Conservation (phyloP, 345 rosid species). For the Trapa incisa region DNA sequence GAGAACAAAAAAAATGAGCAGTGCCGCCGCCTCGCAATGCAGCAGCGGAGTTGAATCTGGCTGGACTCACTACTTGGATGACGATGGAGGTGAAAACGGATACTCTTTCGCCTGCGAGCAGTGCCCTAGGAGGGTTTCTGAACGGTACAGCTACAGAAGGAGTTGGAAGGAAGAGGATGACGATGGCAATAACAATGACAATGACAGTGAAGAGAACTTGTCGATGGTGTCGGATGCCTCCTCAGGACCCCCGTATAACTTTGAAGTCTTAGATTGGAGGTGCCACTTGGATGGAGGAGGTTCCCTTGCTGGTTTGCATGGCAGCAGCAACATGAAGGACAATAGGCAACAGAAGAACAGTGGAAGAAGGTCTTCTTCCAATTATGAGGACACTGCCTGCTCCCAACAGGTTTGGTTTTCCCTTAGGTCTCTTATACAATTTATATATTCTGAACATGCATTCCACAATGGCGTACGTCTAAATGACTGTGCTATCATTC, state of each 20-base stretch:
- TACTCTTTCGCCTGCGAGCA: conserved; percentile 2
- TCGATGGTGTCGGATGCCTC: conserved; percentile 18
- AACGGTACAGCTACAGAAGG: not conserved
- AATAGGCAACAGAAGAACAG: not conserved
- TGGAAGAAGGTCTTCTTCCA: conserved; percentile 1
- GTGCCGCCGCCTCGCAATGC: not conserved
- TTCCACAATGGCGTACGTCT: not conserved
- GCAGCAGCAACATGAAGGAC: conserved; percentile 1
- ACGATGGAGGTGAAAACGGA: not conserved
- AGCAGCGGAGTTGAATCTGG: conserved; percentile 16
- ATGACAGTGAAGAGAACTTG: conserved; percentile 5
- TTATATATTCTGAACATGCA: too few species aligned
- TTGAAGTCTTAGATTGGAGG: conserved; percentile 2
- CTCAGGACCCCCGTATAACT: conserved; percentile 10
- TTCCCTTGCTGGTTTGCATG: not conserved
- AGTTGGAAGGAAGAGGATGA: conserved; percentile 3
- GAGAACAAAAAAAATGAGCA: not conserved
- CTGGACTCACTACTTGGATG: conserved; percentile 13
- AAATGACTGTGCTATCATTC: not conserved
- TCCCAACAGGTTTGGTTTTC: not conserved
- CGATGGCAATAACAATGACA: not conserved
- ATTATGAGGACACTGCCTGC: conserved; percentile 11
- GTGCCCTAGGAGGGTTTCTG: not conserved
- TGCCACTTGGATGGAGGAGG: not conserved
- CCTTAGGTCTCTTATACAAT: too few species aligned